Percentiles rank a stretch among this genome's conserved stretches.
These are phyloP conservation scores for Asterella californica DNA, from an alignment of 225 moss, liverwort and hornwort species.

Conservation along the genomic window DNA sequence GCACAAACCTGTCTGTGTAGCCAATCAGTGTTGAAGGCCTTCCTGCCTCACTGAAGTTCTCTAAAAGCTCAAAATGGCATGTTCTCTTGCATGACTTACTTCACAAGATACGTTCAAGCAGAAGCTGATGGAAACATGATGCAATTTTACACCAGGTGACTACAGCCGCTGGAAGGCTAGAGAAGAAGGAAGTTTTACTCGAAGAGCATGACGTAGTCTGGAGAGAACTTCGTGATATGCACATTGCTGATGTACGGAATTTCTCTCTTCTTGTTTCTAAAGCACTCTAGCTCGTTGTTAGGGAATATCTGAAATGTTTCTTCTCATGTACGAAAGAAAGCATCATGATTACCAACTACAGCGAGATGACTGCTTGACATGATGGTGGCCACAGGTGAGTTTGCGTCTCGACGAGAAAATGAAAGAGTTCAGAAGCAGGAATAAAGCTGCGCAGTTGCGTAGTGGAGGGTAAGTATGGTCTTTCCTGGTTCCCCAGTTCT, in stretches of 20 bases:
- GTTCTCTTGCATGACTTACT: background rate
- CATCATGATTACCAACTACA: background rate
- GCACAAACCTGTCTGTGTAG: background rate
- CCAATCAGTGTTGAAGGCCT: background rate
- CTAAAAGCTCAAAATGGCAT: background rate
- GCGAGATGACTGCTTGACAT: background rate
- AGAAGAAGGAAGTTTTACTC: slow-evolving; percentile 73
- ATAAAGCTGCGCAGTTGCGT: slow-evolving; percentile 80
- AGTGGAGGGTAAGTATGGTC: slow-evolving; percentile 52
- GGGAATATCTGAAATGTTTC: background rate
- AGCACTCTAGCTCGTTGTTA: background rate
- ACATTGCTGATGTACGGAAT: slow-evolving; percentile 82
- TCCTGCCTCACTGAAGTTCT: background rate
- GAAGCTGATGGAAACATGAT: slow-evolving; percentile 2
- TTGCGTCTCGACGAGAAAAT: slow-evolving; percentile 62
- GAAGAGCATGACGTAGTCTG: slow-evolving; percentile 89
- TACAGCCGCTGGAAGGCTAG: slow-evolving; percentile 65
- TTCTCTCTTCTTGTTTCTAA: background rate
- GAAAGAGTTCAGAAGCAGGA: slow-evolving; percentile 72
- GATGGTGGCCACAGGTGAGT: slow-evolving; percentile 54
- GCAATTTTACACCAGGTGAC: slow-evolving; percentile 50
- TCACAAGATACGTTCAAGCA: background rate
- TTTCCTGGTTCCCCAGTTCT: too few species aligned
- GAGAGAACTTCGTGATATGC: slow-evolving; percentile 87
- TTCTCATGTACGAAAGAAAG: too few species aligned